These are phyloP conservation scores for Penicillium daleae DNA, from an alignment of 495 filamentous ascomycete genomes.

Conservation along the genomic window DNA sequence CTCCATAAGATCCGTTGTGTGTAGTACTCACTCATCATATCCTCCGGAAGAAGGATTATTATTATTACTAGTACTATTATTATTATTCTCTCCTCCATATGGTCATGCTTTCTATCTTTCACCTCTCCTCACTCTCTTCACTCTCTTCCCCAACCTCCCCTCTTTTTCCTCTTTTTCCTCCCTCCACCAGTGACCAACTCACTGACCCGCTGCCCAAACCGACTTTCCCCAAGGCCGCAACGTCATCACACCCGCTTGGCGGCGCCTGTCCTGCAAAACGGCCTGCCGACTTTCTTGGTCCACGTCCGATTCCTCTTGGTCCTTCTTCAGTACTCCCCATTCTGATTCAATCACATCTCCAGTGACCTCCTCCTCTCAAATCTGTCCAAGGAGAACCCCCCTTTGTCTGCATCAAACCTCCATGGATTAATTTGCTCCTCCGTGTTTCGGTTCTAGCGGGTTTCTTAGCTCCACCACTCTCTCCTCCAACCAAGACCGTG, in stretches of 20 bases:
- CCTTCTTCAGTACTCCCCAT: neutral
- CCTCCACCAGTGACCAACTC: neutral
- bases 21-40: neutral
- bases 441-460: constrained; percentile 14
- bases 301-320: neutral
- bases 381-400: neutral
- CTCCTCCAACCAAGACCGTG: constrained; percentile 13
- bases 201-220: neutral
- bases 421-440: constrained; percentile 16
- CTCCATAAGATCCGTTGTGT: neutral
- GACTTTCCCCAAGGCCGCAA: constrained; percentile 13
- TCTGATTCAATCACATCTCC: neutral
- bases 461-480: constrained; percentile 9
- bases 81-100: neutral
- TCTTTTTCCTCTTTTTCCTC: neutral
- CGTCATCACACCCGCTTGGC: constrained; percentile 22
- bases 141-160: constrained; percentile 5
- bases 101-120: constrained; percentile 5
- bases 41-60: neutral
- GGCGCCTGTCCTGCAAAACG: constrained; percentile 2
- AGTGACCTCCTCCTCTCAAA: neutral
- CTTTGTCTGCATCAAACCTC: constrained; percentile 8
- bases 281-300: constrained; percentile 3
- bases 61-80: too few relatives aligned
- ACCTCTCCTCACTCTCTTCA: constrained; percentile 10